Conservation (phyloP, 1,284 basidiomycete species). For the Melampsora larici-populina region DNA sequence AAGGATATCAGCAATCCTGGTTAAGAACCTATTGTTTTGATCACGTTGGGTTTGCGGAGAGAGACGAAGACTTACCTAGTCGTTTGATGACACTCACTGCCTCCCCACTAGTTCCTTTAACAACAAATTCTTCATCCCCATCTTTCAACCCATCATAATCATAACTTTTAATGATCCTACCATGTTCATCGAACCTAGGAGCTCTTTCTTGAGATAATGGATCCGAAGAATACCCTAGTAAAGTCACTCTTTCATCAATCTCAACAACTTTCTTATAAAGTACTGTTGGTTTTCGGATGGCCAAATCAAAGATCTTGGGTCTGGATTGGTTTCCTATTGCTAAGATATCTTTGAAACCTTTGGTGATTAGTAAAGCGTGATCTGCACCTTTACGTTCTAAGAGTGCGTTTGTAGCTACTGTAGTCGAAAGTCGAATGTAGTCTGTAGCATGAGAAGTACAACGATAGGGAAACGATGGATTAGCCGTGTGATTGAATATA, state of each 20-base stretch:
- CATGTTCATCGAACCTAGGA: constrained; percentile 68
- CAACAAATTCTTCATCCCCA: constrained; percentile 57
- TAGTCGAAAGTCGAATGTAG: constrained; percentile 87
- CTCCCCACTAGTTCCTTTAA: constrained; percentile 81
- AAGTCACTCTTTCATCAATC: constrained; percentile 89
- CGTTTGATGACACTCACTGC: constrained; percentile 78
- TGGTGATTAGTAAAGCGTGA: constrained; percentile 86
- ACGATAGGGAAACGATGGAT: constrained; percentile 46
- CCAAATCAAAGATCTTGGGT: constrained; percentile 61
- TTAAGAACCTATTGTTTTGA: too few relatives aligned
- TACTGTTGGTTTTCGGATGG: constrained; percentile 64
- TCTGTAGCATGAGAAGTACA: constrained; percentile 59
- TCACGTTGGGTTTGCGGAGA: too few relatives aligned
- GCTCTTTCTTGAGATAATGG: constrained; percentile 72
- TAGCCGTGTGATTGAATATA: constrained; percentile 16
- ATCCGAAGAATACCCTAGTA: constrained; percentile 88
- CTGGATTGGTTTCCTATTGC: constrained; percentile 89
- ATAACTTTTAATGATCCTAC: constrained; percentile 67
- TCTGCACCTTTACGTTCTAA: constrained; percentile 88
- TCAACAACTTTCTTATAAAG: constrained; percentile 79
- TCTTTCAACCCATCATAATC: constrained; percentile 59
- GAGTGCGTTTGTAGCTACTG: constrained; percentile 92
- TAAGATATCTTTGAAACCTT: constrained; percentile 81
- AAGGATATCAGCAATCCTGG: constrained; percentile 43
- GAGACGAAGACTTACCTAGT: constrained; percentile 60